Evolutionary conservation across 2,329 filamentous ascomycete genomes (phyloP), one percentile per base, ranked within the genome.

Genomic region (Periconia sp.): DNA sequence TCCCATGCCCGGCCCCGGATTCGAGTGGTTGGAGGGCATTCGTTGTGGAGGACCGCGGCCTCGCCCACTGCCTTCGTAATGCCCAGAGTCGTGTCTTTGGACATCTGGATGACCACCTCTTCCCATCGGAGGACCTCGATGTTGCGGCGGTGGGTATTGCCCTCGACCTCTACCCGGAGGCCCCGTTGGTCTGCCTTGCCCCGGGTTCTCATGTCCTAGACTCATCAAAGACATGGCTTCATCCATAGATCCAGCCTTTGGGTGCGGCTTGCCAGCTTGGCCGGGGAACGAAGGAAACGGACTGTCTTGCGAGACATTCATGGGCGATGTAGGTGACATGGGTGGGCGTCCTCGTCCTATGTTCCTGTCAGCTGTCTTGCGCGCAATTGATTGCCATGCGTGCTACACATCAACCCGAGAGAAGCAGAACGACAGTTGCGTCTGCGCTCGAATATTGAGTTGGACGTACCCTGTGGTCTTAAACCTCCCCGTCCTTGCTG

Each of bases 231-330:
- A 56, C 66, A 71, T 70, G 18, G 57, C 58, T 32, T 68, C 61
- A 13, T 67, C 62, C 40, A 69, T 47, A 15, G 54, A 53, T 16
- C 56, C 57, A 33, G 47, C 33, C 45, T 64, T 54, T 21, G 52
- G 42, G 25, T 47, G 46, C 35, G 55, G 43, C 57, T 65, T 55
- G 52, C 61, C 43, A 26, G 64, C 57, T 36, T 60, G 36, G 16
- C 59, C 57, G 11, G 72, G 72, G 49, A 78, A 78, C 1, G 66
- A 63, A 5, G 76, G 76, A 40, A 79, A 79, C 0, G 76, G 74
- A 47, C 74, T 79, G 56, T 79, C 76, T 47, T 67, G 64, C 7
- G 65, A 51, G 15, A 65, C 35, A 10, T 37, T 52, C 29, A 55
- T 56, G n/a, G 63, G 61, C 4, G 54, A 54, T 10, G 46, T 43